A percentile compares a stretch with the other conserved stretches of the same genome.
Conservation (phyloP, 2,329 filamentous ascomycete species). For the Scorias spongiosa region DNA sequence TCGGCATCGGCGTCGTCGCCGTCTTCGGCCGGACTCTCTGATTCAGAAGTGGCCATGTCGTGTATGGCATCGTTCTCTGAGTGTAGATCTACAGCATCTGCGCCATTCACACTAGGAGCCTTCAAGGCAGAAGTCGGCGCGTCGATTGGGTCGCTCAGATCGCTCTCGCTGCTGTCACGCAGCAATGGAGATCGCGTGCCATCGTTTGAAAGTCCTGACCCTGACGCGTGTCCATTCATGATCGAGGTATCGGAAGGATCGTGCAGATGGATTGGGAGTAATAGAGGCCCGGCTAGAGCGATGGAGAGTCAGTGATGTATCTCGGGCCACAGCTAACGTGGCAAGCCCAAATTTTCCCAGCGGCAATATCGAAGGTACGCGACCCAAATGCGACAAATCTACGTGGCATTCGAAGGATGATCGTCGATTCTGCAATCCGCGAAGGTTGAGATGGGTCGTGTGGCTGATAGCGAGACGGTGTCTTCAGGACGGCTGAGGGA, state of each 20-base stretch:
- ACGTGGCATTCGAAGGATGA: conserved; percentile 9
- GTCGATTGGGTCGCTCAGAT: conserved; percentile 57
- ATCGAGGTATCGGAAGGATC: conserved; percentile 34
- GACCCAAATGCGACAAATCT: conserved; percentile 26
- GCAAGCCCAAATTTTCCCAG: conserved; percentile 18
- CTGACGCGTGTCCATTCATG: conserved; percentile 50
- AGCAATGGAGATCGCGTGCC: conserved; percentile 23
- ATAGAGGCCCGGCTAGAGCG: conserved; percentile 43
- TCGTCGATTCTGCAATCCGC: conserved; percentile 19
- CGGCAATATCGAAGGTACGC: conserved; percentile 20
- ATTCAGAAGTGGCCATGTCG: conserved; percentile 30
- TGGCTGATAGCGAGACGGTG: not conserved
- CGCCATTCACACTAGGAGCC: conserved; percentile 20
- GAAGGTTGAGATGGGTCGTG: conserved; percentile 22
- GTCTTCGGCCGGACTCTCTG: conserved; percentile 34
- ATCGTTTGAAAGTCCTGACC: conserved; percentile 28
- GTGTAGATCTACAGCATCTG: conserved; percentile 23
- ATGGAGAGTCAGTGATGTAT: conserved; percentile 27
- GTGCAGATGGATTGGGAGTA: conserved; percentile 45
- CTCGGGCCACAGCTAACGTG: conserved; percentile 13
- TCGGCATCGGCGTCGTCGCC: conserved; percentile 44
- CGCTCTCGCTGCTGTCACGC: conserved; percentile 52
- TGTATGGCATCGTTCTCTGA: conserved; percentile 29
- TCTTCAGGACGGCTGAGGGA: not conserved
- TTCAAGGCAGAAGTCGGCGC: conserved; percentile 29